phyloP scores from a whole-genome alignment of 805 yeast species.

The Starmerella sp. region DNA sequence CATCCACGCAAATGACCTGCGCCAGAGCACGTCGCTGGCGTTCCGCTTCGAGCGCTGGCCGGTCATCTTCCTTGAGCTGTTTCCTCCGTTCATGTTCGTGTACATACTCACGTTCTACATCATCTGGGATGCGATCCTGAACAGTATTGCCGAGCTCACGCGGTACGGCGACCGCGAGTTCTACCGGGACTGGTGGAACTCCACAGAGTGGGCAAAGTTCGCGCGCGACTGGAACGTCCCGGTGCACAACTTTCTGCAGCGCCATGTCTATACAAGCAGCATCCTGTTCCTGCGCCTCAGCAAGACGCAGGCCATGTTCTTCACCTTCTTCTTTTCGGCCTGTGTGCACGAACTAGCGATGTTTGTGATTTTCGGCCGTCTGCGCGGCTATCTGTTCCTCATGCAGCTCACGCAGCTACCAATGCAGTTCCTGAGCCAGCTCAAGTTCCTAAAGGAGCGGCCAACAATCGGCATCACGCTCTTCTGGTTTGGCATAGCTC shows the following conservation, averaged over 20 bases:
- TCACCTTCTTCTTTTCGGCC: constrained; percentile 54
- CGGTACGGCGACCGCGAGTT: constrained; percentile 82
- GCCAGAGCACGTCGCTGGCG: constrained; percentile 36
- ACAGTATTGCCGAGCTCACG: constrained; percentile 80
- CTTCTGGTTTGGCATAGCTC: constrained; percentile 85
- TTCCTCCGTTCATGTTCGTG: constrained; percentile 67
- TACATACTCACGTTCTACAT: constrained; percentile 73
- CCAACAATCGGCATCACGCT: constrained; percentile 62
- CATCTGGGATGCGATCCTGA: constrained; percentile 91
- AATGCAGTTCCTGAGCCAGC: constrained; percentile 50
- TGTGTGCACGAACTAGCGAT: constrained; percentile 83
- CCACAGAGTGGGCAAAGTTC: constrained; percentile 85
- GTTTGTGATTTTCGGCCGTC: constrained; percentile 70
- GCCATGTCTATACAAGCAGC: constrained; percentile 91
- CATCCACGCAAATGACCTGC: constrained; percentile 43
- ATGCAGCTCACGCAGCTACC: constrained; percentile 88
- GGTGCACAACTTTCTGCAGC: constrained; percentile 73
- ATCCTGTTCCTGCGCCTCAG: constrained; percentile 62
- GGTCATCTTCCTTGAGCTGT: constrained; percentile 52
- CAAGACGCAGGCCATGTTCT: constrained; percentile 56
- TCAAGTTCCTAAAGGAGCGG: constrained; percentile 44
- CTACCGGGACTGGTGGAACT: constrained; percentile 97
- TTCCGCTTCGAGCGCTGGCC: constrained; percentile 42
- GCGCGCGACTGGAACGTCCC: constrained; percentile 92
- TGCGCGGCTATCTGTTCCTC: constrained; percentile 67